Percentiles rank a stretch among this genome's conserved stretches.
phyloP scores from a whole-genome alignment of 192 early-diverging fungal genomes.

The Linnemannia hyalina region DNA sequence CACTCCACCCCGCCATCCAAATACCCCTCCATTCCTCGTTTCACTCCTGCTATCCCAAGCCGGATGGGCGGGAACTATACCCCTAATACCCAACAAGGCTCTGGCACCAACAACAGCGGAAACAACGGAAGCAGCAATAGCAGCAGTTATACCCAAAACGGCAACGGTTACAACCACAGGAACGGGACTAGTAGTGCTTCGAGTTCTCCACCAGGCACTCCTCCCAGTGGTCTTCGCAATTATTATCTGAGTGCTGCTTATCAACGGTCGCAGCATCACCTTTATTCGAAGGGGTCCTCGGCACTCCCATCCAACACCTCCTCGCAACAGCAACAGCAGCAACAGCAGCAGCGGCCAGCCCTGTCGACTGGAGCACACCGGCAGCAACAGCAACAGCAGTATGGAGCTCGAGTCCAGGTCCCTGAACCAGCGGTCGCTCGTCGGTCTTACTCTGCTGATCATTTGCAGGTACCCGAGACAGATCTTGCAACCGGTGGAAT shows the following conservation, averaged over 20 bases:
- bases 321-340: neutral
- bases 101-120: neutral
- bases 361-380: conserved; percentile 7
- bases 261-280: conserved; percentile 32
- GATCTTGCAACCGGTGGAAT: conserved; percentile 22
- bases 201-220: conserved; percentile 45
- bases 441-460: conserved; percentile 33
- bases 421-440: neutral
- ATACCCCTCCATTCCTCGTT: conserved; percentile 48
- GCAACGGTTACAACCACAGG: neutral
- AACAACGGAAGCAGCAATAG: neutral
- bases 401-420: neutral
- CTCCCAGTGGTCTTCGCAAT: conserved; percentile 35
- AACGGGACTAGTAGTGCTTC: conserved; percentile 47
- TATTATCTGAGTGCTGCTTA: conserved; percentile 45
- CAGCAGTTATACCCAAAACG: conserved; percentile 5
- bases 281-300: conserved; percentile 16
- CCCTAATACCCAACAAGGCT: neutral
- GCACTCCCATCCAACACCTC: conserved; percentile 1
- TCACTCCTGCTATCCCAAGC: conserved; percentile 22
- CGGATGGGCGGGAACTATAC: conserved; percentile 41
- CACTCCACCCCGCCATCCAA: conserved; percentile 18
- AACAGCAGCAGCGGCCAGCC: conserved; percentile 4
- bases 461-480: conserved; percentile 28
- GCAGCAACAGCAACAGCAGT: neutral